Evolutionary conservation across 768 basidiomycete genomes (phyloP).

Genomic region (Suillus alpinus): DNA sequence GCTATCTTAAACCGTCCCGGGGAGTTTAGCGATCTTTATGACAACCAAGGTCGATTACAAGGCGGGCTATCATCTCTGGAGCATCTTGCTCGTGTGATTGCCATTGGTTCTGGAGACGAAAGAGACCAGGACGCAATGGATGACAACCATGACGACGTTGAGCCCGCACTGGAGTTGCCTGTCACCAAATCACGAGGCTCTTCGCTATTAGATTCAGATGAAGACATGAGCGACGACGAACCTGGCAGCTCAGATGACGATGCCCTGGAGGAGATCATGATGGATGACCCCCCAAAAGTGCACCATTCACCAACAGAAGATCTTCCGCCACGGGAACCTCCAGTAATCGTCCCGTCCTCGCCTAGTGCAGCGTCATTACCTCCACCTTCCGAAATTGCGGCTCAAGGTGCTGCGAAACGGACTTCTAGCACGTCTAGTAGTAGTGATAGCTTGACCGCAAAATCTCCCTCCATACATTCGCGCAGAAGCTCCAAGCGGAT

Average conservation of each 20-base stretch:
- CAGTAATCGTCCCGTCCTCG: conserved; percentile 27
- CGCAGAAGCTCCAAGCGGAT: conserved; percentile 55
- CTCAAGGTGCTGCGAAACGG: conserved; percentile 22
- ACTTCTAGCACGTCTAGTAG: conserved; percentile 29
- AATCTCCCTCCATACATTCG: conserved; percentile 43
- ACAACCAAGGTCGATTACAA: conserved; percentile 76
- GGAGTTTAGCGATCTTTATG: conserved; percentile 71
- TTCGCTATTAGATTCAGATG: conserved; percentile 64
- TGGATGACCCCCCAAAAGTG: conserved; percentile 53
- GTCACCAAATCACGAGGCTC: conserved; percentile 53
- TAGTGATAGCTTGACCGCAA: conserved; percentile 24
- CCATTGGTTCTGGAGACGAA: conserved; percentile 55
- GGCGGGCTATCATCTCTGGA: conserved; percentile 87
- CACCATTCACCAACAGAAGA: conserved; percentile 27
- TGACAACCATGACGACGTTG: conserved; percentile 53
- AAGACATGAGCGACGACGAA: conserved; percentile 73
- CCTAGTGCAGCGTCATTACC: conserved; percentile 29
- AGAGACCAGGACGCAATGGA: conserved; percentile 56
- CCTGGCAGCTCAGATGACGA: conserved; percentile 78
- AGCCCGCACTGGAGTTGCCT: conserved; percentile 67
- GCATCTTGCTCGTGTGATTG: conserved; percentile 82
- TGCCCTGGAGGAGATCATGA: conserved; percentile 78
- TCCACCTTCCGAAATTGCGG: conserved; percentile 28
- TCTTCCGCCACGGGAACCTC: conserved; percentile 34
- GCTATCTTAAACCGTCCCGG: conserved; percentile 82